Evolutionary conservation across 495 filamentous ascomycete genomes (phyloP), one percentile per base, ranked within the genome.

Genomic region (Neurospora sp.): DNA sequence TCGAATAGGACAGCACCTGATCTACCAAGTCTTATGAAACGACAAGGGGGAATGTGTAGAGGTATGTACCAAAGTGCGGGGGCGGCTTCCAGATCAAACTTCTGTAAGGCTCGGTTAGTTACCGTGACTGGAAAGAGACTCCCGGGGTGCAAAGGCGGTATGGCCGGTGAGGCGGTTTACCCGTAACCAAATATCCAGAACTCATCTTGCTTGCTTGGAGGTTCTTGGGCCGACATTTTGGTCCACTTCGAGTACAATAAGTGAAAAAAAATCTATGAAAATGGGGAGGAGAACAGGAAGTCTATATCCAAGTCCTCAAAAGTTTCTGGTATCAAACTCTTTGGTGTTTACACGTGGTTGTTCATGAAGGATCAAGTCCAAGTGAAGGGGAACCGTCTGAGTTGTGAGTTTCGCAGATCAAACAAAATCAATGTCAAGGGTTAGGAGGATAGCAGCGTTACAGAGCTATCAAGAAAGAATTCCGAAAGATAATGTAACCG

Each of bases 1-100:
- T 59, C 47, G 10, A 31, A 31, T 14, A 27, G 10, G 22, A 59
- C 22, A 59, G 9, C 20, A 37, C 35, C 35, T 6, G 9, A 1
- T 47, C 47, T 59, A 14, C 47, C 44, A 1, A 47, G 47, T 59
- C 47, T 31, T 31, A 7, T 12, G 10, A 20, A 16, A 42, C 4
- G 22, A 27, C 37, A 70, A 8, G 22, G 72, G 68, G 18, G 35
- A 53, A 38, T 12, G 40, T 41, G 40, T 41, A 41, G 40, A 41
- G 40, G 8, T 41, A 38, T 42, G 22, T 89, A 98, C 96, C 95
- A 80, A 90, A 97, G 79, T 97, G 92, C 69, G 96, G 96, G 69
- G 96, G 96, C 35, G 96, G 95, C 80, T 99, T 99, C 95, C 95
- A 99, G 72, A 99, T 98, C 80, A 99, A 84, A 74, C 93, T 97